Conservation (phyloP, 1,284 basidiomycete genomes). For the Stygiomarasmius scandens region DNA sequence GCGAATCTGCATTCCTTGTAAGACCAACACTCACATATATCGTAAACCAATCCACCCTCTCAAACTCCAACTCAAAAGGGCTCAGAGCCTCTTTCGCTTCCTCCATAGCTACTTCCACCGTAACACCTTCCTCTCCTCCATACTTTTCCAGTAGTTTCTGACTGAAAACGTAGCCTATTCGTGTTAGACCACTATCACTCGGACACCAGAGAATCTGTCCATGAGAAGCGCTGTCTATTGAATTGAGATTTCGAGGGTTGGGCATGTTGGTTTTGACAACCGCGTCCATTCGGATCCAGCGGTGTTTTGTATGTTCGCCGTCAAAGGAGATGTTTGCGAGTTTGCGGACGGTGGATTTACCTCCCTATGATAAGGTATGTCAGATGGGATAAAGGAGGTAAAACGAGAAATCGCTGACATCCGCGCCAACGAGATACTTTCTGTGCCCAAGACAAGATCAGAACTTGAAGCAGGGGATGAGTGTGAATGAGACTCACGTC, state of each 20-base stretch:
- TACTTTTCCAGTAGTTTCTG: conserved; percentile 26
- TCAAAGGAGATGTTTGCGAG: conserved; percentile 25
- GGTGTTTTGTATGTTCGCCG: conserved; percentile 25
- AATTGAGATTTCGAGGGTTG: conserved; percentile 26
- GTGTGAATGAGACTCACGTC: conserved; percentile 16
- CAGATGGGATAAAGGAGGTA: not conserved
- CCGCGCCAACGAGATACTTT: conserved; percentile 26
- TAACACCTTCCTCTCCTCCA: conserved; percentile 27
- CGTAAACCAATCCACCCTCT: conserved; percentile 27
- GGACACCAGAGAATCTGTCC: conserved; percentile 31
- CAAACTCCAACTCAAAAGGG: conserved; percentile 26
- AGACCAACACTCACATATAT: conserved; percentile 22
- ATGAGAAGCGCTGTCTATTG: conserved; percentile 25
- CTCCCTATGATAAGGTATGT: conserved; percentile 19
- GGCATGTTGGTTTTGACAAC: conserved; percentile 29
- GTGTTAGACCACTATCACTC: conserved; percentile 26
- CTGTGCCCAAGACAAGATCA: conserved; percentile 9
- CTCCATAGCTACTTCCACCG: conserved; percentile 24
- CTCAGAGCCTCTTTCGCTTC: conserved; percentile 27
- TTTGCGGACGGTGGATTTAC: conserved; percentile 26
- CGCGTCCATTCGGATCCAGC: conserved; percentile 30
- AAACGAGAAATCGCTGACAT: conserved; percentile 14
- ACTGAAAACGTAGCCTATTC: conserved; percentile 30
- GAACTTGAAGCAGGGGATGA: not conserved
- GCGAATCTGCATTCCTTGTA: not conserved